These are phyloP conservation scores for Pigoraptor vietnamica DNA, from an alignment of 78 protist genomes.

Conservation along the genomic window DNA sequence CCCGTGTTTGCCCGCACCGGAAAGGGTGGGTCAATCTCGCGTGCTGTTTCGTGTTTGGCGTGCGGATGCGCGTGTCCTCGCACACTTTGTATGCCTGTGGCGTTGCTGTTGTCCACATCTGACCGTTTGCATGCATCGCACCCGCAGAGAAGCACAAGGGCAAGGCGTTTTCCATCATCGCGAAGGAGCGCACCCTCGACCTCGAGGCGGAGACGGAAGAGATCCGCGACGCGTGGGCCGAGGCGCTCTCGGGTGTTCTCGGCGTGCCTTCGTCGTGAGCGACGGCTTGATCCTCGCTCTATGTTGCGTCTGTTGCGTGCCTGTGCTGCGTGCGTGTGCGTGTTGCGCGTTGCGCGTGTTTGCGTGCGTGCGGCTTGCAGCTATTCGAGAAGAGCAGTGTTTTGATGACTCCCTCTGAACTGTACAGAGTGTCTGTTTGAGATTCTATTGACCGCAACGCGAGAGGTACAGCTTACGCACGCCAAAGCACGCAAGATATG, in stretches of 20 bases:
- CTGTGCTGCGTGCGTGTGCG: background rate
- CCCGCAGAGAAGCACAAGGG: background rate
- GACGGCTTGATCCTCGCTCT: background rate
- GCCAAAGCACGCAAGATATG: no score
- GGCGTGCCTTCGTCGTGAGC: background rate
- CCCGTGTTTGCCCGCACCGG: background rate
- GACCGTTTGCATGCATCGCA: no score
- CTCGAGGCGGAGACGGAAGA: background rate
- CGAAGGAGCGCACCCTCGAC: background rate
- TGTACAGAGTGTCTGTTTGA: no score
- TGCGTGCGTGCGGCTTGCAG: no score
- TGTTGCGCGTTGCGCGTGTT: no score
- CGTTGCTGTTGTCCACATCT: background rate
- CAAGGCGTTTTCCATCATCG: background rate
- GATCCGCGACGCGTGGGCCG: background rate
- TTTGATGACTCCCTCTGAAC: background rate
- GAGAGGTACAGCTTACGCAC: no score
- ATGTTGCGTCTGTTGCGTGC: background rate
- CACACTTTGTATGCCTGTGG: background rate
- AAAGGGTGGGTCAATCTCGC: background rate
- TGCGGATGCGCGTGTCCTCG: background rate
- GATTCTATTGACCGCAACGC: no score
- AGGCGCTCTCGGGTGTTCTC: background rate
- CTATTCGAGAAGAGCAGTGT: no score
- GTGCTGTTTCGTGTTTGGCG: background rate